Base-by-base conservation (phyloP, 2,329 filamentous ascomycete species). In the Cladosporium austrohemisphaericum region DNA sequence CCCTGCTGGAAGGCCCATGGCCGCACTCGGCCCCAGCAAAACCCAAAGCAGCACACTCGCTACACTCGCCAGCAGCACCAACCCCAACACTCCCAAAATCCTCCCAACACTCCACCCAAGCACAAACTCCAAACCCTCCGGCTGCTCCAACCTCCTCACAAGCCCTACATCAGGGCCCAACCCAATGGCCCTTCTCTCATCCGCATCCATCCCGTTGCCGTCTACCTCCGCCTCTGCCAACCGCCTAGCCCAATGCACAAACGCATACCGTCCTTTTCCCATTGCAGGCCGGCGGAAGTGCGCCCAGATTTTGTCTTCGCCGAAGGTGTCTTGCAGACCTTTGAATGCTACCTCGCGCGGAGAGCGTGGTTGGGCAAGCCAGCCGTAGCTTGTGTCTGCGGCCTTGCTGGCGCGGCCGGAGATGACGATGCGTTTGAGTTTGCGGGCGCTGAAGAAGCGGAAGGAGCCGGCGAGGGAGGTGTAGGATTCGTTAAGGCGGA, bases 181-280 rank as follows among this genome's bases (percentile, higher is more conserved):
- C n/a, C n/a, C n/a, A n/a, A 16, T 57, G 48, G 3, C 35, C n/a
- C 9, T 54, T 54, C 1, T 46, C 41, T 7, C 36, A 29, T 2
- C 22, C 3, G 5, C 19, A 9, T 6, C 20, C 31, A 9, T 28
- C 25, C 5, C 18, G 18, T 13, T 9, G 22, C 8, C 10, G 41
- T 31, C 38, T 29, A 22, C 32, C 6, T 49, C 46, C 10, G 61
- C 55, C 28, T 57, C 55, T 9, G 67, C 64, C 3, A 70, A 36
- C 9, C 68, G 60, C 37, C 68, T 62, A 4, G 67, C 70, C 70
- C 71, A 73, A 36, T 71, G 64, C 11, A 74, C 71, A 62, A 72
- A 73, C 9, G 65, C 69, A 46, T 69, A 72, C 31, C 66, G 57
- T 6, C 59, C 64, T 41, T 65, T 65, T 0, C 68, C 71, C 1